Conservation (phyloP, 176 grass and related monocot species). For the Oryza longistaminata region DNA sequence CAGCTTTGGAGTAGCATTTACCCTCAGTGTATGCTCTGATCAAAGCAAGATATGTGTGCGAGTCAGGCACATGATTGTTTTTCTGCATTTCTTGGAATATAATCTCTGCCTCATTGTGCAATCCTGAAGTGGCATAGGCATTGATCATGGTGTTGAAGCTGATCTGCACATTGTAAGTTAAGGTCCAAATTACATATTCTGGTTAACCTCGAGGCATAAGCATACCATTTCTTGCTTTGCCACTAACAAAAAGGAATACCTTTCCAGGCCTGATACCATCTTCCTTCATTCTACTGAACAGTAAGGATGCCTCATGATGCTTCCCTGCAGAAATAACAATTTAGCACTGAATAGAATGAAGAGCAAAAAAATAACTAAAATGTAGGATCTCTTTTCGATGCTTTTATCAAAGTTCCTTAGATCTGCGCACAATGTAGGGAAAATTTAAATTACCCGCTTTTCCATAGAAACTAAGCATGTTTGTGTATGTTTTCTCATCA, state of each 20-base stretch:
- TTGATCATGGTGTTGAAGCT: slow-evolving; percentile 89
- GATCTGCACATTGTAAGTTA: slow-evolving; percentile 63
- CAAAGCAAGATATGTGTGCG: slow-evolving; percentile 57
- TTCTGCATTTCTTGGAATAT: slow-evolving; percentile 70
- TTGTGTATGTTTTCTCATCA: slow-evolving; percentile 83
- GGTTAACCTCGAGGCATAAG: not conserved
- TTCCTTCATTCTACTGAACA: slow-evolving; percentile 87
- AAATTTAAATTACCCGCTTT: slow-evolving; percentile 61
- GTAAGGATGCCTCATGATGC: slow-evolving; percentile 56
- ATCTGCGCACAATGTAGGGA: slow-evolving; percentile 3
- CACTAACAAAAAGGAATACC: slow-evolving; percentile 40
- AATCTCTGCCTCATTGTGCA: slow-evolving; percentile 53
- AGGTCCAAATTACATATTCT: not conserved
- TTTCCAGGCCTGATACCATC: slow-evolving; percentile 81
- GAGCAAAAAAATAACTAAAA: not conserved
- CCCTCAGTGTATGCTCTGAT: slow-evolving; percentile 60
- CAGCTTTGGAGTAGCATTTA: slow-evolving; percentile 50
- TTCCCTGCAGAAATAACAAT: slow-evolving; percentile 51
- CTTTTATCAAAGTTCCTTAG: not conserved
- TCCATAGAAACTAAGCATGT: slow-evolving; percentile 89
- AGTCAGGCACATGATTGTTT: slow-evolving; percentile 54
- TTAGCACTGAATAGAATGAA: slow-evolving; percentile 14
- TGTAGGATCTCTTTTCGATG: not conserved
- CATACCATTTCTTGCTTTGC: not conserved
- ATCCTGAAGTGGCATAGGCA: slow-evolving; percentile 66